phyloP scores from a whole-genome alignment of 306 rosid species.

The Fagus sylvatica region DNA sequence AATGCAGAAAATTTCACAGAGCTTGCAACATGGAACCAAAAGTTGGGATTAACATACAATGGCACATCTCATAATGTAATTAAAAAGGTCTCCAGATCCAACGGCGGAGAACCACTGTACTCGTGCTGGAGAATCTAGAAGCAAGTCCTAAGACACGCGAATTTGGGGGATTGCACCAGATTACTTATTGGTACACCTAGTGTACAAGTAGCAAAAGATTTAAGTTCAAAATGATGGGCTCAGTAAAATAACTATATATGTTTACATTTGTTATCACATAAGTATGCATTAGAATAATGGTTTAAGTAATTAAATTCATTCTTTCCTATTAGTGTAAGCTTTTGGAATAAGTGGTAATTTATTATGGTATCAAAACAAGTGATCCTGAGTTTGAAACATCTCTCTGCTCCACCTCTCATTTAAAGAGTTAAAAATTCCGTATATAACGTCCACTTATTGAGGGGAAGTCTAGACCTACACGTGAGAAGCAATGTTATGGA shows the following conservation, averaged over 20 bases:
- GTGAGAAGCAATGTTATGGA: too few species aligned
- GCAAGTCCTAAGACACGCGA: background rate
- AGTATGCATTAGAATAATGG: too few species aligned
- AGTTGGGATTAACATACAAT: background rate
- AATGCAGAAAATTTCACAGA: background rate
- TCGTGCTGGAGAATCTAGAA: background rate
- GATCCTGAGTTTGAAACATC: too few species aligned
- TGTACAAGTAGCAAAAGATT: background rate
- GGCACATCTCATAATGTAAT: background rate
- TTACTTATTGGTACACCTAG: background rate
- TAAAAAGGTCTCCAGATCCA: background rate
- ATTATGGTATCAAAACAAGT: too few species aligned
- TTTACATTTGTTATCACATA: background rate
- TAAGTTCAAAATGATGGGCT: background rate
- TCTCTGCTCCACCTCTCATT: too few species aligned
- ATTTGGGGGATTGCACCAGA: background rate
- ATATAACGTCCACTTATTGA: too few species aligned
- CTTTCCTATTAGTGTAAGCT: too few species aligned
- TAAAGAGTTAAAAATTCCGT: too few species aligned
- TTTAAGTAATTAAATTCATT: too few species aligned
- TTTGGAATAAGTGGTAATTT: too few species aligned
- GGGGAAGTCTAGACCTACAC: too few species aligned
- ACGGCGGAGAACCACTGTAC: background rate
- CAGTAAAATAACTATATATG: background rate
- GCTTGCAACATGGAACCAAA: background rate